Conservation (phyloP, 2,329 filamentous ascomycete genomes). For the Epichloe brachyelytri region DNA sequence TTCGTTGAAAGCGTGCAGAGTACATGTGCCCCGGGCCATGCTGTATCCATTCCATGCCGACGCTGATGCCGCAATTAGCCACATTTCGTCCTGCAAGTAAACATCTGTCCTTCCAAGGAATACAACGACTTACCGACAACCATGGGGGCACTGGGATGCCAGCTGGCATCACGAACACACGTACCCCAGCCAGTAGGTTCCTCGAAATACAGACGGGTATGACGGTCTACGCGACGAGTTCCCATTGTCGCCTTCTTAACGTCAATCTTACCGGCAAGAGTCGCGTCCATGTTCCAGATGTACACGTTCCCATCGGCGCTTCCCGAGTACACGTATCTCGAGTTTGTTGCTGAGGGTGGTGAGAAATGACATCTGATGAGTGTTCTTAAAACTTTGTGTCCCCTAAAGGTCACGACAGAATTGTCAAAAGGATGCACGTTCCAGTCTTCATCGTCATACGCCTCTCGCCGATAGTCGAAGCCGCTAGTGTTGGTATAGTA, state of each 20-base stretch:
- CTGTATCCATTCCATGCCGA: conserved; percentile 74
- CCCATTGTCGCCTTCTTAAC: conserved; percentile 58
- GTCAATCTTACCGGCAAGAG: conserved; percentile 63
- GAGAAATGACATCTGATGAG: conserved; percentile 94
- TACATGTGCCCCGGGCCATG: conserved; percentile 60
- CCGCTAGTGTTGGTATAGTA: conserved; percentile 38
- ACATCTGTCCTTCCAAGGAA: neutral
- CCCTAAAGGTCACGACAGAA: conserved; percentile 84
- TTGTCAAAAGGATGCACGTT: conserved; percentile 62
- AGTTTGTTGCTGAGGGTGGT: conserved; percentile 72
- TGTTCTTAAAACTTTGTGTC: conserved; percentile 78
- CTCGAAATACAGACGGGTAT: conserved; percentile 43
- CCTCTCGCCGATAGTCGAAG: conserved; percentile 64
- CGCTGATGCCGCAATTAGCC: conserved; percentile 32
- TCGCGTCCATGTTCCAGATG: conserved; percentile 89
- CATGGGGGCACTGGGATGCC: conserved; percentile 77
- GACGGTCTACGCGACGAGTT: conserved; percentile 42
- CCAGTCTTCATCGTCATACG: conserved; percentile 53
- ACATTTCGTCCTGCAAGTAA: neutral
- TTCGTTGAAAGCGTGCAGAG: conserved; percentile 67
- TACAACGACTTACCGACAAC: conserved; percentile 44
- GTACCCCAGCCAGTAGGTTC: conserved; percentile 53
- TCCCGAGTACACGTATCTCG: conserved; percentile 84
- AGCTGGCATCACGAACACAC: conserved; percentile 76
- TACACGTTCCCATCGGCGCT: conserved; percentile 83